A percentile compares a stretch with the other conserved stretches of the same genome.
Conservation (phyloP, 75 land plant genomes). For the Pinus albicaulis region DNA sequence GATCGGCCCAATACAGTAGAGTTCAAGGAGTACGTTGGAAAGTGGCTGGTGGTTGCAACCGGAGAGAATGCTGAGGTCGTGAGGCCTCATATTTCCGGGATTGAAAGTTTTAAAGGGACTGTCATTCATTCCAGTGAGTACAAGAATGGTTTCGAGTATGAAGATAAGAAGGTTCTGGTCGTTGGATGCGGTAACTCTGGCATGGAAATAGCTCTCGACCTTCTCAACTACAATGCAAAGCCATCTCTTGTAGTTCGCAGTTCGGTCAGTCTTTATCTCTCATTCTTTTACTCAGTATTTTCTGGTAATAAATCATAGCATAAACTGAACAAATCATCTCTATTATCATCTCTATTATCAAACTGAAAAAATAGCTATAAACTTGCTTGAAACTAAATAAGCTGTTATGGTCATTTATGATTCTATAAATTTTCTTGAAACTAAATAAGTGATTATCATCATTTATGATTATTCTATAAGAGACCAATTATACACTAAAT, state of each 20-base stretch:
- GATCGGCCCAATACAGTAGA: background rate
- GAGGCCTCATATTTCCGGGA: slow-evolving; percentile 28
- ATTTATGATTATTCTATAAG: no score
- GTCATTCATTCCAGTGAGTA: slow-evolving; percentile 23
- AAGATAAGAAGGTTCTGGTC: slow-evolving; percentile 49
- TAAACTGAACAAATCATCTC: no score
- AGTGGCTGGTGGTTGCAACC: slow-evolving; percentile 56
- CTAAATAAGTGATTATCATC: no score
- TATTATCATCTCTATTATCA: no score
- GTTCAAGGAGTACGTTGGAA: slow-evolving; percentile 13
- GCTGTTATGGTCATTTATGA: no score
- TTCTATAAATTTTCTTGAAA: no score
- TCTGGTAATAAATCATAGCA: no score
- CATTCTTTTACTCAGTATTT: no score
- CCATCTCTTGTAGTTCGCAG: slow-evolving; percentile 57
- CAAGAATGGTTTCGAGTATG: slow-evolving; percentile 17
- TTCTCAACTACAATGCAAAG: slow-evolving; percentile 41
- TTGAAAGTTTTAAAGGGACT: slow-evolving; percentile 29
- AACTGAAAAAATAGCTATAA: no score
- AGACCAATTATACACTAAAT: no score
- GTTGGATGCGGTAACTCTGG: slow-evolving; percentile 80
- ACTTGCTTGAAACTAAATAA: no score
- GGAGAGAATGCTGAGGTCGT: slow-evolving; percentile 54
- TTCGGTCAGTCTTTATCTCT: slow-evolving; percentile 29
- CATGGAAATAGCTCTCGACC: slow-evolving; percentile 70